Base-by-base conservation (phyloP, 768 basidiomycete genomes). In the Boletus speciosus region DNA sequence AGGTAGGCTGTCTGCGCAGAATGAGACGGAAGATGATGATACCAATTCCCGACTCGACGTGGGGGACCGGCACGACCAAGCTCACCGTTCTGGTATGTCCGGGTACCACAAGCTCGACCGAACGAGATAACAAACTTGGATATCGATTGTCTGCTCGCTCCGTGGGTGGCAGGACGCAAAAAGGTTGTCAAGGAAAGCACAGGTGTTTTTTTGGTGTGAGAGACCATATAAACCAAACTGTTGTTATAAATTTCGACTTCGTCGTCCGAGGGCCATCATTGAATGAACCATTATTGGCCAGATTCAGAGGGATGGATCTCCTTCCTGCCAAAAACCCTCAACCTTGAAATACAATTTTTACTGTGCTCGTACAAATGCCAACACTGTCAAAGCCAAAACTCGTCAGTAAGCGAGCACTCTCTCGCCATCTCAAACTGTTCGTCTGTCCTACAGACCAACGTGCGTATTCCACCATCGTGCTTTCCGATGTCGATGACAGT, bases 381-480 rank as follows among this genome's bases (percentile, higher is more conserved):
- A 32, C 16, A 37, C 12, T 16, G 2, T 62, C 52, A 65, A 43
- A 5, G 21, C 63, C 60, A 61, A 49, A 62, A 68, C 23, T 50
- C 49, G 15, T 47, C 50, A 3, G 37, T 9, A 11, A 66, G 47
- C 12, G 61, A 61, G 61, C 78, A 80, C 56, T 70, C 68, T 41
- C 71, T 67, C 35, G 77, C 77, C 75, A 80, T 80, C 63, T 80
- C 78, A 6, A 75, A 60, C 68, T 86, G 82, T 57, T 86, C 85
- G 60, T 88, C 81, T 21, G 87, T 89, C 59, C 78, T 71, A 51
- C 86, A 88, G 6, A 88, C 81, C 46, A 88, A 59, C 12, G 86
- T 61, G 52, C 68, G 72, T 53, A 66, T 74, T 23, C 61, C 62
- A 11, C 44, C 60, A 7, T 63, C 61, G 2, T 51, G 51, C 36